phyloP scores from a whole-genome alignment of 768 basidiomycete species.

The Butyriboletus loyo region DNA sequence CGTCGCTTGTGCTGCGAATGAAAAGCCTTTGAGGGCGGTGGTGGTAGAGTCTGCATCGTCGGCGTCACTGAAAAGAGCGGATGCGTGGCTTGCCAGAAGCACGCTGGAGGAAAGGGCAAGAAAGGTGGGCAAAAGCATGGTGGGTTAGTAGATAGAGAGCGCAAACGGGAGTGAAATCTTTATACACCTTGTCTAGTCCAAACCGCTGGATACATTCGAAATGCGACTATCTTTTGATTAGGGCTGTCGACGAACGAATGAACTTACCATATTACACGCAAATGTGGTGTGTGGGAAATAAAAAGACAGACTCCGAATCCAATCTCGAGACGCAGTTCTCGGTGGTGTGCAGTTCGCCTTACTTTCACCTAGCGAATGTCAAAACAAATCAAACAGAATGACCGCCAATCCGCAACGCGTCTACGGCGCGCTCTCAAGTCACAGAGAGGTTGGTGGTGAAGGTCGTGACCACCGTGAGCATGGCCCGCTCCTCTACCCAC shows the following conservation, averaged over 20 bases:
- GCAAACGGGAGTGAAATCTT: background rate
- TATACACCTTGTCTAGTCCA: background rate
- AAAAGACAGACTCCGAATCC: too few relatives aligned
- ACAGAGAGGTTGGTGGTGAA: background rate
- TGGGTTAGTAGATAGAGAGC: background rate
- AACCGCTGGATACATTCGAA: slow-evolving; percentile 8
- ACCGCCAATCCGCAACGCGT: too few relatives aligned
- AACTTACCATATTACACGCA: background rate
- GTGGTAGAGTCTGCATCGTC: background rate
- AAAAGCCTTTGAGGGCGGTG: slow-evolving; percentile 13
- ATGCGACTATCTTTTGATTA: slow-evolving; percentile 8
- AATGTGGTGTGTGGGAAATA: too few relatives aligned
- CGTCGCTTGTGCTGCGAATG: slow-evolving; percentile 20
- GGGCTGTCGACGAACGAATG: background rate
- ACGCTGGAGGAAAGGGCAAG: slow-evolving; percentile 12
- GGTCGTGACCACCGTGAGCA: too few relatives aligned
- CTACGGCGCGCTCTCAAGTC: background rate
- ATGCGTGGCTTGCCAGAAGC: slow-evolving; percentile 35
- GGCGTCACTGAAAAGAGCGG: slow-evolving; percentile 9
- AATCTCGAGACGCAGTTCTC: too few relatives aligned
- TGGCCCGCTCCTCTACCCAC: background rate
- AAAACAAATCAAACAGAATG: too few relatives aligned
- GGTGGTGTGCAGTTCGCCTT: too few relatives aligned
- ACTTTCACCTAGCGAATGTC: too few relatives aligned
- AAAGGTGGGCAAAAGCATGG: slow-evolving; percentile 15